A percentile compares a stretch with the other conserved stretches of the same genome.
Evolutionary conservation across 177 flowering plant species (phyloP).

Genomic region (Vitis hybrid): DNA sequence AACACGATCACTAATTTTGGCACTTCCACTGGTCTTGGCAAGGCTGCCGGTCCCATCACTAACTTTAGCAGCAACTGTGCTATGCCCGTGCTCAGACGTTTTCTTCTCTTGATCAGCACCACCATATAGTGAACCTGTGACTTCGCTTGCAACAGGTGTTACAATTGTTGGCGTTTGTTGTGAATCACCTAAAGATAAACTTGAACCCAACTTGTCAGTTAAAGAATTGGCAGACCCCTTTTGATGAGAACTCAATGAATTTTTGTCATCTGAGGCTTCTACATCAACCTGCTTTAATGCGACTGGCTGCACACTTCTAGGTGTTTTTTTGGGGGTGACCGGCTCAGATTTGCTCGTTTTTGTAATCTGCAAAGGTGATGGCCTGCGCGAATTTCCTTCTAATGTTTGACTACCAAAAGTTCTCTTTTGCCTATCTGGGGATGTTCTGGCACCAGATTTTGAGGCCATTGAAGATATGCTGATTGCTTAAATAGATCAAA

Average conservation of each 20-base stretch:
- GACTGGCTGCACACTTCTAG: slow-evolving; percentile 23
- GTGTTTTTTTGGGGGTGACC: slow-evolving; percentile 25
- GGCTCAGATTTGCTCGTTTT: slow-evolving; percentile 42
- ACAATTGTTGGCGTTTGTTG: slow-evolving; percentile 21
- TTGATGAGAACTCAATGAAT: slow-evolving; percentile 12
- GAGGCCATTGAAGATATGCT: slow-evolving; percentile 48
- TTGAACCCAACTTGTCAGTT: slow-evolving; percentile 33
- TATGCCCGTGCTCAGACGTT: slow-evolving; percentile 28
- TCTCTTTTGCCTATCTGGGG: slow-evolving; percentile 36
- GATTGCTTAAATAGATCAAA: slow-evolving; percentile 11
- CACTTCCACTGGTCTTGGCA: slow-evolving; percentile 63
- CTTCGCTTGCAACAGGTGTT: slow-evolving; percentile 20
- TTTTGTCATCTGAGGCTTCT: slow-evolving; percentile 23
- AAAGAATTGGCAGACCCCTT: slow-evolving; percentile 22
- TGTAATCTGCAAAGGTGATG: slow-evolving; percentile 31
- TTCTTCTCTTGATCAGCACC: slow-evolving; percentile 38
- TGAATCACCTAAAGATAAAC: slow-evolving; percentile 25
- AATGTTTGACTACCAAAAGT: slow-evolving; percentile 21
- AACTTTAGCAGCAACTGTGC: slow-evolving; percentile 41
- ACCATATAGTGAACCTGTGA: slow-evolving; percentile 15
- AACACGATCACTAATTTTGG: slow-evolving; percentile 51
- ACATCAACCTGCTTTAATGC: slow-evolving; percentile 23
- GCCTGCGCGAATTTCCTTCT: slow-evolving; percentile 29
- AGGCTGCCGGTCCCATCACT: slow-evolving; percentile 55
- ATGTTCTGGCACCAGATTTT: slow-evolving; percentile 30